Percentiles rank a stretch among this genome's conserved stretches.
Conservation (phyloP, 108 stramenopile genomes). For the Discostella pseudostelligera region DNA sequence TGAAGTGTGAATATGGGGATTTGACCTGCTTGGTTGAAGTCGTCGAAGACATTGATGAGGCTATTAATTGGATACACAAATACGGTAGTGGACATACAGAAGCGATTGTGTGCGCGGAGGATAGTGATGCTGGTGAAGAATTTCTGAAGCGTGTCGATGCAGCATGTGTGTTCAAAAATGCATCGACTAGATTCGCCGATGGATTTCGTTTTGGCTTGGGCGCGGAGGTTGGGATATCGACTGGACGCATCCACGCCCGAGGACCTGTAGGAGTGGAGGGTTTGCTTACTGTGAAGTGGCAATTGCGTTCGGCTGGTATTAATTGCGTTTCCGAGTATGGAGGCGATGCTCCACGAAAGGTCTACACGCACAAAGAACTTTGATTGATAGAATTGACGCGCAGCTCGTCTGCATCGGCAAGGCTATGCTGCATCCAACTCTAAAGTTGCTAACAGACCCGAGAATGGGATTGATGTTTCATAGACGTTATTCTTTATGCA, state of each 20-base stretch:
- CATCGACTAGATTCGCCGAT: slow-evolving; percentile 96
- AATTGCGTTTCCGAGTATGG: slow-evolving; percentile 38
- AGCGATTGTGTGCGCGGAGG: slow-evolving; percentile 88
- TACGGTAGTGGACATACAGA: slow-evolving; percentile 97
- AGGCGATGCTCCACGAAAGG: slow-evolving; percentile 28
- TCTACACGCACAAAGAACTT: slow-evolving; percentile 47
- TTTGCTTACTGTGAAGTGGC: slow-evolving; percentile 95
- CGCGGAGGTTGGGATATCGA: slow-evolving; percentile 97
- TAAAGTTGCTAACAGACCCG: no score
- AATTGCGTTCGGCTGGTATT: slow-evolving; percentile 65
- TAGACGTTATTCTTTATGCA: background rate
- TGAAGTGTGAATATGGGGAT: slow-evolving; percentile 94
- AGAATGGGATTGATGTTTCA: background rate
- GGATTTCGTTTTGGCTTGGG: slow-evolving; percentile 98
- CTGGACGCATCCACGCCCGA: slow-evolving; percentile 95
- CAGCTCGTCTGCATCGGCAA: background rate
- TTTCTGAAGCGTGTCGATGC: slow-evolving; percentile 92
- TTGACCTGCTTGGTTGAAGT: slow-evolving; percentile 93
- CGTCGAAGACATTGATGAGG: slow-evolving; percentile 83
- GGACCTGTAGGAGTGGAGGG: slow-evolving; percentile 98
- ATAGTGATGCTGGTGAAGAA: slow-evolving; percentile 73
- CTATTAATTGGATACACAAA: slow-evolving; percentile 92
- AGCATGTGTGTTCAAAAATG: slow-evolving; percentile 98
- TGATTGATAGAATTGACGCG: background rate
- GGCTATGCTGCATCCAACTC: background rate